These are phyloP conservation scores for Houttuynia cordata DNA, from an alignment of 164 flowering plant species.

Conservation along the genomic window DNA sequence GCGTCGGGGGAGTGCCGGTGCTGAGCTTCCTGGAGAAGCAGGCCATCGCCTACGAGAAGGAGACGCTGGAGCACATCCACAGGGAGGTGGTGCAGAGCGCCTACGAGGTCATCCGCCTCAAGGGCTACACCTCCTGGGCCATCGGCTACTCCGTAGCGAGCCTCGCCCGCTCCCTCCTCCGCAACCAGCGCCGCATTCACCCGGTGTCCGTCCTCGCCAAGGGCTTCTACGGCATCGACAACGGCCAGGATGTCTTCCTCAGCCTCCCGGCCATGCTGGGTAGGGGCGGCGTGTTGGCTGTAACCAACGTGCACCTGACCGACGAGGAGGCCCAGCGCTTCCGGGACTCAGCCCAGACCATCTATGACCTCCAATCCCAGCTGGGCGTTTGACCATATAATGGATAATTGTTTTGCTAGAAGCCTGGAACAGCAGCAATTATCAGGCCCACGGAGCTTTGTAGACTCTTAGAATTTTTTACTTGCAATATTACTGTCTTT, in stretches of 20 bases:
- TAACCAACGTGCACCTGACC: conserved; percentile 48
- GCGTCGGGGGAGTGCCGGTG: conserved; percentile 78
- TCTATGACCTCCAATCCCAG: conserved; percentile 47
- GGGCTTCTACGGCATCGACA: conserved; percentile 50
- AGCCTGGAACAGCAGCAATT: too few species aligned
- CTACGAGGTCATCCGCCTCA: conserved; percentile 61
- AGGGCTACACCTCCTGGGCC: conserved; percentile 90
- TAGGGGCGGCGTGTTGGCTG: conserved; percentile 47
- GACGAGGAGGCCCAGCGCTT: conserved; percentile 48
- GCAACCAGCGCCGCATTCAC: conserved; percentile 70
- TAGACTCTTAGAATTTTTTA: too few species aligned
- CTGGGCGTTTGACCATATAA: conserved; percentile 17
- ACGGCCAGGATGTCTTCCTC: conserved; percentile 53
- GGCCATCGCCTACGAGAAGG: conserved; percentile 49
- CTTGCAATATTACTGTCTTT: too few species aligned
- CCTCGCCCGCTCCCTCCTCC: conserved; percentile 46
- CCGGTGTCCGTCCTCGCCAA: conserved; percentile 67
- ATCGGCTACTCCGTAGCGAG: conserved; percentile 74
- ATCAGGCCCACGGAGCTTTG: too few species aligned
- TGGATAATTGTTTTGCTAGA: too few species aligned
- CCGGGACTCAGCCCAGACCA: conserved; percentile 38
- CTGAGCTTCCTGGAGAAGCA: conserved; percentile 58
- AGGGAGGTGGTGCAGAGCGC: conserved; percentile 52
- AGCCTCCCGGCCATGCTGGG: conserved; percentile 83
- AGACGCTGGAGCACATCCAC: conserved; percentile 54